Percentiles rank a stretch among this genome's conserved stretches.
Conservation (phyloP, 1,284 basidiomycete genomes). For the Rhodotorula sp. region DNA sequence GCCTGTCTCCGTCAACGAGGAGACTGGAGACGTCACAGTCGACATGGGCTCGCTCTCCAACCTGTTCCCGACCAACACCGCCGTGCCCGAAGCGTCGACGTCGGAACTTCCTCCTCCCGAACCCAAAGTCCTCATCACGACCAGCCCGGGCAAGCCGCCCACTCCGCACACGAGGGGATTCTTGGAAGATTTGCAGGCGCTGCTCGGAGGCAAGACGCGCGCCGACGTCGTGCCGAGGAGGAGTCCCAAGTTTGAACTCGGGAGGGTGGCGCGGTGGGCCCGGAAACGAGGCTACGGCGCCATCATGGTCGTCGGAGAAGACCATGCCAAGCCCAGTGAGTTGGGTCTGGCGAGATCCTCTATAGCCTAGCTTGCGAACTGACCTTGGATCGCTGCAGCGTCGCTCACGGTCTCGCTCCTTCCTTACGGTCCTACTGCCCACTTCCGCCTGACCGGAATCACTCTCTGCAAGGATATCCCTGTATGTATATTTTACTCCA, state of each 20-base stretch:
- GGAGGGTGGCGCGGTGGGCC: constrained; percentile 91
- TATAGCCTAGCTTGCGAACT: background rate
- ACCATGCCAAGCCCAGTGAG: constrained; percentile 74
- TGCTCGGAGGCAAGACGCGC: constrained; percentile 72
- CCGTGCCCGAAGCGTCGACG: constrained; percentile 30
- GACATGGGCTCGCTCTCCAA: constrained; percentile 45
- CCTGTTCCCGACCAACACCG: constrained; percentile 39
- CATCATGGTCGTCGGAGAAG: constrained; percentile 90
- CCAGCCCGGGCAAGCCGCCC: constrained; percentile 80
- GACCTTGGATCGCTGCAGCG: constrained; percentile 56
- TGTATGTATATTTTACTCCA: constrained; percentile 51
- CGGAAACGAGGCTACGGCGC: constrained; percentile 83
- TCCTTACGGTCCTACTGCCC: constrained; percentile 89
- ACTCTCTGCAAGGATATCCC: constrained; percentile 81
- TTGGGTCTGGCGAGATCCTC: too few species aligned
- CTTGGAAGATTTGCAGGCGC: constrained; percentile 82
- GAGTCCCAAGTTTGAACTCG: constrained; percentile 90
- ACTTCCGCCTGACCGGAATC: constrained; percentile 91
- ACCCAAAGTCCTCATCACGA: constrained; percentile 86
- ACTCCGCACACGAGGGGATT: constrained; percentile 70
- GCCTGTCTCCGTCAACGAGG: constrained; percentile 40
- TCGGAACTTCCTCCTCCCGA: constrained; percentile 62
- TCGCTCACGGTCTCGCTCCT: constrained; percentile 89
- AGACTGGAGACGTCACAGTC: constrained; percentile 46
- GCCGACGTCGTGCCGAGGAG: constrained; percentile 88